Evolutionary conservation across 1,284 basidiomycete genomes (phyloP).

Genomic region (Xerocomus subilludens): DNA sequence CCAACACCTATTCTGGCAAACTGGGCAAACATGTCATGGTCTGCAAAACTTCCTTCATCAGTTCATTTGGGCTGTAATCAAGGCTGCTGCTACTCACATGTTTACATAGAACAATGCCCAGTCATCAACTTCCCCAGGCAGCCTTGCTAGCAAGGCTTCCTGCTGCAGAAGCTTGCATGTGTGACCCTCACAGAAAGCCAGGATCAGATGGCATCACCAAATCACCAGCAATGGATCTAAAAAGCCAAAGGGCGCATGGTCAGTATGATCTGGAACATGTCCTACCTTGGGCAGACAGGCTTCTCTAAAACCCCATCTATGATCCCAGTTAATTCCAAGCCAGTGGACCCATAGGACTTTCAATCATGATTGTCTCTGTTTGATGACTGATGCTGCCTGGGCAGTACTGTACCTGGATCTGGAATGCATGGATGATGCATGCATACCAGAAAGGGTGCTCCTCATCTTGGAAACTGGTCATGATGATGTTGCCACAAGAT

Average conservation of each 20-base stretch:
- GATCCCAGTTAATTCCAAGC: conserved; percentile 22
- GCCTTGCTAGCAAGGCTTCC: conserved; percentile 5
- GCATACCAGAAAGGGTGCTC: conserved; percentile 36
- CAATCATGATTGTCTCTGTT: conserved; percentile 15
- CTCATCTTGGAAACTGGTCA: conserved; percentile 18
- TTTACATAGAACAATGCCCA: conserved; percentile 23
- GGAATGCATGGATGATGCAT: no score
- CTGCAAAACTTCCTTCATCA: conserved; percentile 4
- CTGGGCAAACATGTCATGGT: conserved; percentile 1
- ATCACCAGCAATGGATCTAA: conserved; percentile 30
- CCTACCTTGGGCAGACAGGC: conserved; percentile 19
- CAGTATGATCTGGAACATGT: conserved; percentile 2
- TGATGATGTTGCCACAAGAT: conserved; percentile 7
- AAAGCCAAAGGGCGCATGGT: conserved; percentile 14
- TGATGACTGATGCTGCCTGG: background rate
- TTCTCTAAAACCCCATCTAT: conserved; percentile 14
- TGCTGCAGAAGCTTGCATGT: background rate
- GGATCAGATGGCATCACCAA: conserved; percentile 13
- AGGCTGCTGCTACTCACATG: conserved; percentile 8
- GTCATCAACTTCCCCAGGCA: conserved; percentile 9
- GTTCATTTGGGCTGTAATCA: background rate
- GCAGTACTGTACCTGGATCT: background rate
- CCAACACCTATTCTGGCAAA: conserved; percentile 15
- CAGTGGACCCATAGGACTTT: conserved; percentile 42
- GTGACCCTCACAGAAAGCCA: background rate